Evolutionary conservation across 1,139 yeast species (phyloP), one percentile per base, ranked within the genome.

Genomic region (Komagataea norvegica): DNA sequence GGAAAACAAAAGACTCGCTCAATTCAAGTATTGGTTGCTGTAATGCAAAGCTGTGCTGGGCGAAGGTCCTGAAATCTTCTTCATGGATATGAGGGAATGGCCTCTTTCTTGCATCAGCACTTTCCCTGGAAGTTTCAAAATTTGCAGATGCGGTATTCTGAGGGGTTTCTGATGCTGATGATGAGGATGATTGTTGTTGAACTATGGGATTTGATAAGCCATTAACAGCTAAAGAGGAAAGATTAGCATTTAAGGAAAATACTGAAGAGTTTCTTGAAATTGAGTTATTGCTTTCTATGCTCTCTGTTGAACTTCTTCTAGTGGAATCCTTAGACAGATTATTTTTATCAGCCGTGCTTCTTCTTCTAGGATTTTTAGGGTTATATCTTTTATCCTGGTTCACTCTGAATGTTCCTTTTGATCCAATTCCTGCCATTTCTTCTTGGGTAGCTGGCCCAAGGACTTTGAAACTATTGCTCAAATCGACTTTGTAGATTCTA

Each of bases 151-250:
- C n/a, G n/a, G n/a, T n/a, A n/a, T n/a, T n/a, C n/a, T n/a, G n/a
- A n/a, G n/a, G n/a, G n/a, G n/a, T n/a, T n/a, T n/a, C n/a, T n/a
- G n/a, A n/a, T n/a, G n/a, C n/a, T n/a, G n/a, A n/a, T n/a, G n/a
- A n/a, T n/a, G n/a, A n/a, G n/a, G n/a, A n/a, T n/a, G n/a, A n/a
- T 8, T 8, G 24, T 21, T 11, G 10, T 6, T 30, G 26, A 16
- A 16, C n/a, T 1, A 26, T 22, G 6, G n/a, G 28, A 31, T 10
- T 8, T 5, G 34, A 31, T 4, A 10, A 3, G 25, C 74, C 72
- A 27, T 58, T 33, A 25, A 13, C 19, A 31, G n/a, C 31, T 80
- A n/a, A n/a, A n/a, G n/a, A n/a, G n/a, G n/a, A n/a, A n/a, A n/a
- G n/a, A n/a, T n/a, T n/a, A n/a, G n/a, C n/a, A n/a, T n/a, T n/a